Evolutionary conservation across 345 rosid genomes (phyloP).

Genomic region (Pseudoturritis turrita): DNA sequence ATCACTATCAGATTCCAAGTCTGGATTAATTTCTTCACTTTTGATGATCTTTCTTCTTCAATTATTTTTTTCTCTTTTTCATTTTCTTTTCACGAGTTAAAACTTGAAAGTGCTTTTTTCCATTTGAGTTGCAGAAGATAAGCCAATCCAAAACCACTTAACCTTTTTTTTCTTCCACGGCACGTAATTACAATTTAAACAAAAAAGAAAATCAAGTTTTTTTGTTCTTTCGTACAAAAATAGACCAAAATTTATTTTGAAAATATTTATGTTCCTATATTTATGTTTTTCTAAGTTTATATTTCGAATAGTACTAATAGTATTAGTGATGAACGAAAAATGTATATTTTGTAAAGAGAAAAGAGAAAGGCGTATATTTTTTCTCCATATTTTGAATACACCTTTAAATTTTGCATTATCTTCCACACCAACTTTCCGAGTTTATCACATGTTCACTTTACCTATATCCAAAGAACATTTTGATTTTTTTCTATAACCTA

Average conservation of each 20-base stretch:
- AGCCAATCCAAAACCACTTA: conserved; percentile 6
- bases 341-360: conserved; percentile 12
- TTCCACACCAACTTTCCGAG: conserved; percentile 11
- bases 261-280: too few relatives aligned
- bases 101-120: neutral
- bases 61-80: neutral
- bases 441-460: conserved; percentile 17
- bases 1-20: neutral
- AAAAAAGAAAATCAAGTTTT: too few relatives aligned
- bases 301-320: neutral
- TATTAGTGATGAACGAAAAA: neutral
- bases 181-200: neutral
- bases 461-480: neutral
- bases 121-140: conserved; percentile 12
- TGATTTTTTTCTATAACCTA: neutral
- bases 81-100: conserved; percentile 2
- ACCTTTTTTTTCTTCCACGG: neutral
- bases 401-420: conserved; percentile 11
- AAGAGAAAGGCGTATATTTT: conserved; percentile 5
- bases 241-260: neutral
- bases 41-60: neutral
- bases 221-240: neutral
- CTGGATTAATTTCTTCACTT: neutral
- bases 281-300: neutral
- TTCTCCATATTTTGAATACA: neutral